These are phyloP conservation scores for Saccharomyces pastorianus DNA, from an alignment of 1,139 yeast genomes.

Conservation along the genomic window DNA sequence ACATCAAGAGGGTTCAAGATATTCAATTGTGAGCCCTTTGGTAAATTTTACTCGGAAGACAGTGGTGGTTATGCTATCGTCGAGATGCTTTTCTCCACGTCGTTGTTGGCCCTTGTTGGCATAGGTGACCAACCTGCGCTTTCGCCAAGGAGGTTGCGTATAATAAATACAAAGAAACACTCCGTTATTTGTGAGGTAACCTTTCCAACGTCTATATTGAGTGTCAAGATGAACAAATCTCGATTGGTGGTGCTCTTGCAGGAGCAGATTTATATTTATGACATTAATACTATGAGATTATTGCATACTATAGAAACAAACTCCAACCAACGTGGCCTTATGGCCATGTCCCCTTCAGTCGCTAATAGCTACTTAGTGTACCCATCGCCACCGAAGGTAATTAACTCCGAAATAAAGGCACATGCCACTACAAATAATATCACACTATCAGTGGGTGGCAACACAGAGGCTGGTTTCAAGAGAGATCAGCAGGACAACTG, in stretches of 20 bases:
- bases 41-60: slow-evolving; percentile 57
- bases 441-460: slow-evolving; percentile 8
- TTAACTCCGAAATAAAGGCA: slow-evolving; percentile 27
- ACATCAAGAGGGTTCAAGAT: slow-evolving; percentile 70
- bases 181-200: slow-evolving; percentile 73
- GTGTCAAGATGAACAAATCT: slow-evolving; percentile 67
- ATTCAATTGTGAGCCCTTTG: slow-evolving; percentile 85
- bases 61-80: slow-evolving; percentile 61
- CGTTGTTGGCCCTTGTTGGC: slow-evolving; percentile 80
- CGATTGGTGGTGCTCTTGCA: slow-evolving; percentile 71
- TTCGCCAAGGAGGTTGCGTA: slow-evolving; percentile 73
- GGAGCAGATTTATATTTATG: slow-evolving; percentile 83
- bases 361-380: slow-evolving; percentile 69
- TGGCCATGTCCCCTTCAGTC: slow-evolving; percentile 57
- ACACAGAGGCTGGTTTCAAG: not conserved
- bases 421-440: slow-evolving; percentile 28
- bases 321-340: slow-evolving; percentile 51
- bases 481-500: not conserved
- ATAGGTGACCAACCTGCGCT: slow-evolving; percentile 72
- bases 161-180: slow-evolving; percentile 72
- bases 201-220: slow-evolving; percentile 75
- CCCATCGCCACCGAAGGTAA: slow-evolving; percentile 59
- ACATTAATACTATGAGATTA: slow-evolving; percentile 77
- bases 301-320: slow-evolving; percentile 82
- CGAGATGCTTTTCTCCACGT: slow-evolving; percentile 88